Evolutionary conservation across 768 basidiomycete species (phyloP), one percentile per base, ranked within the genome.

Genomic region (Mycena olivaceomarginata): DNA sequence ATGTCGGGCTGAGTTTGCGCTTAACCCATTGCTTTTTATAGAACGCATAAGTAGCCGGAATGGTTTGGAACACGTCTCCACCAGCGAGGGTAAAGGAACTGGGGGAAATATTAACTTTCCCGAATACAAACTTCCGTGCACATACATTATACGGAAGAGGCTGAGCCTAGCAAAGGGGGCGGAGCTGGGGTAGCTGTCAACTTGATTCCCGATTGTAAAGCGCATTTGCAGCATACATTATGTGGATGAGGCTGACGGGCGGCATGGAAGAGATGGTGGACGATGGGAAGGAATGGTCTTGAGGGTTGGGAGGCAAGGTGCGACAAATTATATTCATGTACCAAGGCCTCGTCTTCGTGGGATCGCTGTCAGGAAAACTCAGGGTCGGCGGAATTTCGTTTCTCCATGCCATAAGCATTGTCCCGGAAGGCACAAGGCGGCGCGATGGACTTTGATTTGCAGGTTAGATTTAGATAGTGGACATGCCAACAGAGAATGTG

Each of bases 21-120:
- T 71, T 75, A 13, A 12, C 43, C 79, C 79, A 77, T 43, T 72
- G 70, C 40, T 70, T 77, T 60, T 51, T 67, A 67, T 77, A 80
- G 43, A 80, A 40, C 11, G 7, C 40, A 16, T 22, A 72, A n/a
- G 76, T 80, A 5, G 39, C 60, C 18, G 76, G 76, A 22, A 77
- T 72, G 12, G 79, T 75, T 43, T 80, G 76, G 2, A 80, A 39
- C 13, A 80, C 59, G 51, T 80, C 79, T 41, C 72, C 76, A 20
- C 69, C 76, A 18, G 76, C 76, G 20, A 80, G 70, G 9, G 76
- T 69, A 48, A 76, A 77, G 20, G 75, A 73, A 51, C 75, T 74
- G 45, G n/a, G 20, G 67, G 39, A 16, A 68, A 31, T 68, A 40
- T 56, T n/a, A 57, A 57, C 51, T 56, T 11, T 57, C 53, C 39